Evolutionary conservation across 2,329 filamentous ascomycete species (phyloP).

Genomic region (Fusarium transvaalense): DNA sequence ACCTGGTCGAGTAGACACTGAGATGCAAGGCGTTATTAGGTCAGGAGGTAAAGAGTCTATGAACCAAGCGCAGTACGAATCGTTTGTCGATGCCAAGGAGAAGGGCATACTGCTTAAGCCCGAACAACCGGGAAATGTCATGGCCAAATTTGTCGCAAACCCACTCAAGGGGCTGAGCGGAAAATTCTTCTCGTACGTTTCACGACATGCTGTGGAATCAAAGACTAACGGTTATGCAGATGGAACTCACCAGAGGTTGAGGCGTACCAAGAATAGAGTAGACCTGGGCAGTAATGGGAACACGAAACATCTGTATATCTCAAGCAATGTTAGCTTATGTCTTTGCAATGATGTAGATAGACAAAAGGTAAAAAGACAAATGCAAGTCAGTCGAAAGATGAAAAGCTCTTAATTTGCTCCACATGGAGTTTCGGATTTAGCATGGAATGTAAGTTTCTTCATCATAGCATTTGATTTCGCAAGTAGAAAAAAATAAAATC

Average conservation of each 20-base stretch:
- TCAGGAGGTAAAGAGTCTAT: conserved; percentile 67
- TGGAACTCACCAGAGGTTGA: conserved; percentile 62
- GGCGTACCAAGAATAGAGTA: conserved; percentile 61
- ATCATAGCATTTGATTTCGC: conserved; percentile 65
- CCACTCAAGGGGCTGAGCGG: conserved; percentile 78
- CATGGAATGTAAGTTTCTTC: conserved; percentile 78
- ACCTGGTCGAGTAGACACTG: conserved; percentile 87
- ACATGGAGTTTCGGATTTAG: conserved; percentile 78
- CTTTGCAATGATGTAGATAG: conserved; percentile 25
- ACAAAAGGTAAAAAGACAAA: conserved; percentile 44
- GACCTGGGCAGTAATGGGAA: neutral
- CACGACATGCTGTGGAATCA: neutral
- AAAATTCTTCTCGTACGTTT: conserved; percentile 75
- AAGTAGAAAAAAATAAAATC: conserved; percentile 37
- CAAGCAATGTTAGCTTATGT: conserved; percentile 45
- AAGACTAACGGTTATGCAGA: conserved; percentile 47
- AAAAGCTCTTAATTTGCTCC: conserved; percentile 80
- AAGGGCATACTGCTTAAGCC: conserved; percentile 80
- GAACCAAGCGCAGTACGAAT: conserved; percentile 69
- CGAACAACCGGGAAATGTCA: conserved; percentile 87
- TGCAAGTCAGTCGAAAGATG: conserved; percentile 83
- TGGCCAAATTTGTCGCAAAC: conserved; percentile 79
- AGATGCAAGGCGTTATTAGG: conserved; percentile 88
- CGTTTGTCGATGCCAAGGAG: conserved; percentile 77
- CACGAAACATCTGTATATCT: conserved; percentile 33